Percentiles rank a stretch among this genome's conserved stretches.
phyloP scores from a whole-genome alignment of 805 yeast species.

The Monosporozyma solicola region DNA sequence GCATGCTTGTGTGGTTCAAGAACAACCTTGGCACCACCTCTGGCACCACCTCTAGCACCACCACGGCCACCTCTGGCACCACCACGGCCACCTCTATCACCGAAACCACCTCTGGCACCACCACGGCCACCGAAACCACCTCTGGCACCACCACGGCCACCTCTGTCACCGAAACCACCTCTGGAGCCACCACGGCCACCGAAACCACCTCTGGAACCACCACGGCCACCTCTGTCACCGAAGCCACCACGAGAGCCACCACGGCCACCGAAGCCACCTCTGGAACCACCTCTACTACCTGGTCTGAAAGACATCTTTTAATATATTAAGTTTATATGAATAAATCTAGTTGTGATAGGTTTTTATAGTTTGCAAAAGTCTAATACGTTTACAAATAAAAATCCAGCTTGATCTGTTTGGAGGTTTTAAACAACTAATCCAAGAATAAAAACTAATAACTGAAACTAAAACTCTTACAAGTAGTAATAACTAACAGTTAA shows the following conservation, averaged over 20 bases:
- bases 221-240: constrained; percentile 37
- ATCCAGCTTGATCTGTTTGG: background rate
- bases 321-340: background rate
- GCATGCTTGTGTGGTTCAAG: constrained; percentile 98
- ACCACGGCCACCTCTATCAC: constrained; percentile 36
- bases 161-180: constrained; percentile 44
- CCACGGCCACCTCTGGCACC: constrained; percentile 44
- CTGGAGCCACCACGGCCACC: constrained; percentile 39
- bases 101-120: constrained; percentile 44
- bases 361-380: background rate
- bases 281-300: constrained; percentile 50
- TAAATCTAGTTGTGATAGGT: background rate
- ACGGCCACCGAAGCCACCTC: constrained; percentile 46
- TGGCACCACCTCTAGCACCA: constrained; percentile 73
- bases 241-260: constrained; percentile 51
- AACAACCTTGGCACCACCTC: constrained; percentile 91
- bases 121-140: constrained; percentile 46
- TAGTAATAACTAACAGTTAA: background rate
- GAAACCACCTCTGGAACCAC: constrained; percentile 41
- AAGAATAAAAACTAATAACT: too few species aligned
- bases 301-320: constrained; percentile 67
- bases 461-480: background rate
- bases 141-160: constrained; percentile 41
- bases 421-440: background rate
- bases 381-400: background rate